phyloP scores from a whole-genome alignment of 2,329 filamentous ascomycete species.

The Allantophomopsis lycopodina region DNA sequence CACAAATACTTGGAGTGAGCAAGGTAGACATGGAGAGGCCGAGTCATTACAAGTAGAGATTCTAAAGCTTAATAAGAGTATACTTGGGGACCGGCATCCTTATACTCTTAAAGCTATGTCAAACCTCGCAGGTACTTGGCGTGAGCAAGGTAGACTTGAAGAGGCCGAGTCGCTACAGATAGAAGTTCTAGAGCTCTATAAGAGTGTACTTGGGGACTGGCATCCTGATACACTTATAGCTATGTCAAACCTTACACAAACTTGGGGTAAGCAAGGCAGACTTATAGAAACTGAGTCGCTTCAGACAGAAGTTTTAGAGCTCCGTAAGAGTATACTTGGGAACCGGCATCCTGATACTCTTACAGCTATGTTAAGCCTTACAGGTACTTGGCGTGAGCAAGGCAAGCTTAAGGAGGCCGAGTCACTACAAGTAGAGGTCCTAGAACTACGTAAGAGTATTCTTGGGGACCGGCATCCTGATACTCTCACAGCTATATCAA shows the following conservation, averaged over 20 bases:
- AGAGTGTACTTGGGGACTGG: not conserved
- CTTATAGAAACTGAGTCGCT: too few relatives aligned
- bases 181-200: not conserved
- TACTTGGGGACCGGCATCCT: constrained; percentile 7
- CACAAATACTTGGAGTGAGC: constrained; percentile 4
- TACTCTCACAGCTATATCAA: too few relatives aligned
- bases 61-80: not conserved
- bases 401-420: not conserved
- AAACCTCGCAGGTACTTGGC: constrained; percentile 8
- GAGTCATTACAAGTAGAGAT: not conserved
- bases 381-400: constrained; percentile 3
- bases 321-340: constrained; percentile 8
- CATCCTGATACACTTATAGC: too few relatives aligned
- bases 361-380: constrained; percentile 10
- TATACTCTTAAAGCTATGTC: constrained; percentile 12
- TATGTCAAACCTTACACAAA: too few relatives aligned
- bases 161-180: not conserved
- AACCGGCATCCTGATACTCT: constrained; percentile 13
- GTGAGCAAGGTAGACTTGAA: not conserved
- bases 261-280: too few relatives aligned
- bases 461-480: not conserved
- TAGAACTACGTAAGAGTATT: not conserved
- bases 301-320: too few relatives aligned
- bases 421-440: not conserved
- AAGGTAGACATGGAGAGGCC: not conserved